phyloP scores from a whole-genome alignment of 805 yeast species.

The Torulaspora delbrueckii region DNA sequence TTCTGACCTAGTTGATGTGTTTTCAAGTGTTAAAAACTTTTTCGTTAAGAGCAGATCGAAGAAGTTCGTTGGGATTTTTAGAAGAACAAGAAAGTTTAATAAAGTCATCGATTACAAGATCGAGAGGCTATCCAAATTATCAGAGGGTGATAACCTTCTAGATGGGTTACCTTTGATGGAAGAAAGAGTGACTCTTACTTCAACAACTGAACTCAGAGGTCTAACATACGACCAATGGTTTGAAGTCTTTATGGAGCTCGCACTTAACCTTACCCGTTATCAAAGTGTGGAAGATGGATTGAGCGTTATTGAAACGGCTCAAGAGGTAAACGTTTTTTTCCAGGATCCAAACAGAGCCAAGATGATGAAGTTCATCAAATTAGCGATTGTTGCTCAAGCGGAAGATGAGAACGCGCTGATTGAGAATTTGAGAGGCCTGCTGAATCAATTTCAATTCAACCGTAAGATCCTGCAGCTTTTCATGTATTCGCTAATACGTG shows the following conservation, averaged over 20 bases:
- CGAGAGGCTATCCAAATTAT: conserved; percentile 59
- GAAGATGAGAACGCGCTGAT: conserved; percentile 53
- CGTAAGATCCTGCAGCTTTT: conserved; percentile 63
- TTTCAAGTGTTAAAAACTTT: conserved; percentile 70
- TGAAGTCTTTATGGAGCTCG: conserved; percentile 71
- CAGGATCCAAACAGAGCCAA: conserved; percentile 58
- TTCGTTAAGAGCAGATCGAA: conserved; percentile 73
- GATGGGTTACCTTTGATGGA: conserved; percentile 36
- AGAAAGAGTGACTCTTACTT: conserved; percentile 42
- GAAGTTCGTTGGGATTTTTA: conserved; percentile 61
- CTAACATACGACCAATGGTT: conserved; percentile 79
- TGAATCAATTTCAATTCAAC: conserved; percentile 71
- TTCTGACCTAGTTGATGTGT: conserved; percentile 75
- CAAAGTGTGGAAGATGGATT: conserved; percentile 60
- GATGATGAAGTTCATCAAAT: conserved; percentile 56
- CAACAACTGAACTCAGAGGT: conserved; percentile 66
- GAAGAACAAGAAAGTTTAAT: conserved; percentile 54
- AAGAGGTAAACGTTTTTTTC: conserved; percentile 70
- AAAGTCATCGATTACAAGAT: conserved; percentile 70
- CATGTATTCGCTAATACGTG: conserved; percentile 55
- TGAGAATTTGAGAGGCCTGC: conserved; percentile 54
- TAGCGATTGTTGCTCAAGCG: conserved; percentile 51
- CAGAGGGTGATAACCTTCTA: conserved; percentile 48
- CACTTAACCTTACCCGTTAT: conserved; percentile 59
- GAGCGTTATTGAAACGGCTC: conserved; percentile 67